A percentile compares a stretch with the other conserved stretches of the same genome.
phyloP scores from a whole-genome alignment of 2,329 filamentous ascomycete genomes.

The Pseudogymnoascus sp. region DNA sequence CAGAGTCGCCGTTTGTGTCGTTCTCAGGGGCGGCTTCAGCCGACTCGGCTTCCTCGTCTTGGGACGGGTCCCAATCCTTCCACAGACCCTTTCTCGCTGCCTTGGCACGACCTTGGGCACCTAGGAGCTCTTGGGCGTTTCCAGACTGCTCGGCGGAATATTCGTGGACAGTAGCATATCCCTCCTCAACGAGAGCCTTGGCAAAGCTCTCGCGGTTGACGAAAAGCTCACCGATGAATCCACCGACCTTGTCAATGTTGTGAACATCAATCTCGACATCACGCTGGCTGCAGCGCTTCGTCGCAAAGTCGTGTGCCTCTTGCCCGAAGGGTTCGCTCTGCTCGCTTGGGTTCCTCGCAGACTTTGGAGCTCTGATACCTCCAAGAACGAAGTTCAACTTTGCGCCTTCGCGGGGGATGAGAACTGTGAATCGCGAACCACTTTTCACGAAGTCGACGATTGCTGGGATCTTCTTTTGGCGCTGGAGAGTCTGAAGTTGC shows the following conservation, averaged over 20 bases:
- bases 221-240: conserved; percentile 92
- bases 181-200: conserved; percentile 88
- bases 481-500: conserved; percentile 77
- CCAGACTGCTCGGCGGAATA: conserved; percentile 96
- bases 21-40: conserved; percentile 43
- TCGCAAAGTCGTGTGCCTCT: conserved; percentile 88
- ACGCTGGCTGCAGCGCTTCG: conserved; percentile 81
- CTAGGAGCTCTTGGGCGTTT: conserved; percentile 78
- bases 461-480: conserved; percentile 87
- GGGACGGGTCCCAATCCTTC: conserved; percentile 88
- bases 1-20: conserved; percentile 45
- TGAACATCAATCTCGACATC: conserved; percentile 95
- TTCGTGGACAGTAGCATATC: conserved; percentile 82
- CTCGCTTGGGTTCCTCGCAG: conserved; percentile 71
- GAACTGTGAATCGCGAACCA: conserved; percentile 86
- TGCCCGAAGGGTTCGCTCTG: conserved; percentile 89
- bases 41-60: conserved; percentile 57
- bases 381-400: conserved; percentile 94
- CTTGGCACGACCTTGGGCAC: conserved; percentile 84
- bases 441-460: conserved; percentile 97
- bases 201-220: conserved; percentile 94
- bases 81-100: conserved; percentile 81
- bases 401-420: conserved; percentile 86
- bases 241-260: conserved; percentile 91
- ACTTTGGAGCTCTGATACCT: conserved; percentile 83